Conservation (phyloP, 495 filamentous ascomycete genomes). For the Penicillium waksmanii region DNA sequence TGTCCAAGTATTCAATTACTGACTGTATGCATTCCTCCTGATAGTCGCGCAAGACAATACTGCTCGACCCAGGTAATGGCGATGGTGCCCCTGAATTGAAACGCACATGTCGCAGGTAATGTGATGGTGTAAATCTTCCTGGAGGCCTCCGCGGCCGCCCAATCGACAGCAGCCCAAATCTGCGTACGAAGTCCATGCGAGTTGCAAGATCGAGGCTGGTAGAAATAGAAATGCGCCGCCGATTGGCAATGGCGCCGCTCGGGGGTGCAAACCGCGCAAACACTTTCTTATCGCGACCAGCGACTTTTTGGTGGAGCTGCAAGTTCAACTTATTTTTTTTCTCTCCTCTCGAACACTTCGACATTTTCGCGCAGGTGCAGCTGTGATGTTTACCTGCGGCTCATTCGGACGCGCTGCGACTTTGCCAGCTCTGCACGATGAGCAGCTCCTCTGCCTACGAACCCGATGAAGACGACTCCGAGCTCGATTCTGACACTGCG, state of each 20-base stretch:
- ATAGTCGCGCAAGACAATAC: conserved; percentile 69
- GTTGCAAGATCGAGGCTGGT: background rate
- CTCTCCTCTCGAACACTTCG: conserved; percentile 2
- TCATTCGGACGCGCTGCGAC: conserved; percentile 21
- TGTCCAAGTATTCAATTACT: conserved; percentile 69
- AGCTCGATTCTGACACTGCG: conserved; percentile 31
- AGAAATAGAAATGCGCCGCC: background rate
- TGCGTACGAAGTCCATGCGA: conserved; percentile 40
- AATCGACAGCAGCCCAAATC: conserved; percentile 28
- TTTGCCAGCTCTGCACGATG: conserved; percentile 37
- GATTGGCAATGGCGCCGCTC: conserved; percentile 1
- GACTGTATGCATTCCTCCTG: conserved; percentile 91
- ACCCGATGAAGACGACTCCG: conserved; percentile 34
- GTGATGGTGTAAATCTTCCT: background rate
- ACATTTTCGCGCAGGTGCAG: conserved; percentile 13
- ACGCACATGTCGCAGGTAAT: conserved; percentile 16
- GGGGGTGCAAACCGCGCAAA: conserved; percentile 49
- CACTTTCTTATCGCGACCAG: conserved; percentile 38
- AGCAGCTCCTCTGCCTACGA: conserved; percentile 41
- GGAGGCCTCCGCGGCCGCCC: conserved; percentile 18
- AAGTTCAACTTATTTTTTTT: conserved; percentile 19
- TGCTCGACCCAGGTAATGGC: conserved; percentile 24
- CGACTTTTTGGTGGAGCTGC: conserved; percentile 6
- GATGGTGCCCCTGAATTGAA: conserved; percentile 34
- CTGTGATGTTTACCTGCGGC: conserved; percentile 33